Percentiles rank a stretch among this genome's conserved stretches.
Evolutionary conservation across 176 grass and related monocot genomes (phyloP).

Genomic region (Musa itinerans): DNA sequence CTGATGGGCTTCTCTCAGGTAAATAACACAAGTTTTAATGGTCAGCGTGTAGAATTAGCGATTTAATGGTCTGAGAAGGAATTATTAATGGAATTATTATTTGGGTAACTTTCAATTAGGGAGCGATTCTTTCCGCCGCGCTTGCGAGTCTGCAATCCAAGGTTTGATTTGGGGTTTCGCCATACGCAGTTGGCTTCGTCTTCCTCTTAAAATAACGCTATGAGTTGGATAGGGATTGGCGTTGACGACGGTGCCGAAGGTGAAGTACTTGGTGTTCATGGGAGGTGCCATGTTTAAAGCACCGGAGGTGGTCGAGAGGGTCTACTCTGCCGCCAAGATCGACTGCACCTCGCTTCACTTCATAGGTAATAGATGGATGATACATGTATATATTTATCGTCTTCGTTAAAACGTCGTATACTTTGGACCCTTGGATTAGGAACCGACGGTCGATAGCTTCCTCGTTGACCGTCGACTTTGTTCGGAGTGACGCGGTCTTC

Average conservation of each 20-base stretch:
- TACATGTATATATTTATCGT: no score
- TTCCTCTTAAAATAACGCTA: not conserved
- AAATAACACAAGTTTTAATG: not conserved
- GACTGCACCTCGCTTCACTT: conserved; percentile 63
- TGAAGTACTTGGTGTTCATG: conserved; percentile 72
- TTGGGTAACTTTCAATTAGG: conserved; percentile 25
- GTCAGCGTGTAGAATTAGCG: not conserved
- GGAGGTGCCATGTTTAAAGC: conserved; percentile 51
- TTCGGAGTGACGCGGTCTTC: no score
- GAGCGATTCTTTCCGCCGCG: conserved; percentile 55
- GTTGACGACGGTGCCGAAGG: conserved; percentile 61
- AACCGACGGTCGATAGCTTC: not conserved
- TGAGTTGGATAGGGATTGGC: conserved; percentile 41
- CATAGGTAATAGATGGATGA: conserved; percentile 35
- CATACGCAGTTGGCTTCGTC: not conserved
- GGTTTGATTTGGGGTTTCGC: conserved; percentile 19
- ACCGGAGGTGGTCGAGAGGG: conserved; percentile 34
- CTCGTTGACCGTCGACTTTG: no score
- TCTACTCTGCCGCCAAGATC: conserved; percentile 55
- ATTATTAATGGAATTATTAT: not conserved
- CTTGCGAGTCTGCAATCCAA: conserved; percentile 57
- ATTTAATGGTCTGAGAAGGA: not conserved
- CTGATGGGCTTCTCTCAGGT: conserved; percentile 92
- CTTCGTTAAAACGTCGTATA: not conserved
- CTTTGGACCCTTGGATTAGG: not conserved